Evolutionary conservation across 2,329 filamentous ascomycete species (phyloP).

Genomic region (Trichoderma hamatum): DNA sequence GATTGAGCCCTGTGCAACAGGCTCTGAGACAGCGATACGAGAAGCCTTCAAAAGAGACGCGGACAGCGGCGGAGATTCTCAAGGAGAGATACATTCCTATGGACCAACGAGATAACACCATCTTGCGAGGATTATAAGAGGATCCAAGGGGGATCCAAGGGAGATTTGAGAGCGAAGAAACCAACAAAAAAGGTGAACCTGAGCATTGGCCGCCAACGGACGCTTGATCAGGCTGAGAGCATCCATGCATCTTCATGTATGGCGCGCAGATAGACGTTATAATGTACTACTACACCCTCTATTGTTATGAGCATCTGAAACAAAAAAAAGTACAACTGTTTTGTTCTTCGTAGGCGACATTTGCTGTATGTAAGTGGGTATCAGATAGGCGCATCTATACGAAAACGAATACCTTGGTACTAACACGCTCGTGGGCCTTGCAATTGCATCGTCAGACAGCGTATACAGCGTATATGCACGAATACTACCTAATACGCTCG

Average conservation of each 20-base stretch:
- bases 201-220: neutral
- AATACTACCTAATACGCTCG: neutral
- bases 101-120: constrained; percentile 49
- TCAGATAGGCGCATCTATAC: neutral
- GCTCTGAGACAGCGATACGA: constrained; percentile 57
- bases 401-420: neutral
- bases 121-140: constrained; percentile 46
- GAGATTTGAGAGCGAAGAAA: neutral
- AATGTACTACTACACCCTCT: constrained; percentile 22
- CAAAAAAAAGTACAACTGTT: neutral
- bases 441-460: neutral
- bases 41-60: constrained; percentile 46
- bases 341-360: neutral
- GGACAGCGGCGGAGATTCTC: constrained; percentile 57
- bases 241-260: constrained; percentile 4
- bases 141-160: constrained; percentile 1
- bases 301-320: neutral
- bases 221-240: constrained; percentile 9
- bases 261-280: constrained; percentile 23
- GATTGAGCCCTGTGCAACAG: constrained; percentile 48
- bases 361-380: neutral
- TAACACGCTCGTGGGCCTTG: neutral
- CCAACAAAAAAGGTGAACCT: constrained; percentile 5
- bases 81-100: constrained; percentile 58
- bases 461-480: neutral